These are phyloP conservation scores for Candida vartiovaarae DNA, from an alignment of 805 yeast species.

Conservation along the genomic window DNA sequence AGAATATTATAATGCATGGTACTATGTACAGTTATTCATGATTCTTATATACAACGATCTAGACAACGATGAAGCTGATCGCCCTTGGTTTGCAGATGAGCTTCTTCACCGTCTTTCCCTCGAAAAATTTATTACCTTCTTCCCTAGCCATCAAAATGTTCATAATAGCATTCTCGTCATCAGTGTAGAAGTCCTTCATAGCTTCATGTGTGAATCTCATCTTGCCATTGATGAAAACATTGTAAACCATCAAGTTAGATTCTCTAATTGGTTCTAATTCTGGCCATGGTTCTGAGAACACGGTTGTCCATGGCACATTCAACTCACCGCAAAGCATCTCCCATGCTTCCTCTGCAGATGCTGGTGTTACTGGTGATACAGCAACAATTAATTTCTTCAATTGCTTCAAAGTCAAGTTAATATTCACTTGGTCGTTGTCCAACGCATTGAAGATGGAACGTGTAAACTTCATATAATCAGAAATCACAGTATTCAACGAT, in stretches of 20 bases:
- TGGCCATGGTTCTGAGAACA: constrained; percentile 67
- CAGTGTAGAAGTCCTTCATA: constrained; percentile 27
- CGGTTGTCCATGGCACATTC: constrained; percentile 36
- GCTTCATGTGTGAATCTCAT: constrained; percentile 42
- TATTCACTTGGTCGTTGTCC: constrained; percentile 30
- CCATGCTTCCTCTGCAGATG: constrained; percentile 78
- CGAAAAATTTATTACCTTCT: constrained; percentile 36
- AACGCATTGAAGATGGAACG: constrained; percentile 37
- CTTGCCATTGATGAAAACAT: constrained; percentile 70
- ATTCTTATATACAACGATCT: background rate
- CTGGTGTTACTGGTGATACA: constrained; percentile 78
- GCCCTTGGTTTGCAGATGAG: constrained; percentile 43
- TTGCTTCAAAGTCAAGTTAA: constrained; percentile 38
- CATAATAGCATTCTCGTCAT: constrained; percentile 31
- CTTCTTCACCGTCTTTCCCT: constrained; percentile 37
- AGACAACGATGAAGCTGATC: constrained; percentile 18
- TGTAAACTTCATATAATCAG: constrained; percentile 85
- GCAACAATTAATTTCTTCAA: constrained; percentile 49
- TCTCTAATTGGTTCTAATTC: constrained; percentile 29
- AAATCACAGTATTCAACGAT: constrained; percentile 76
- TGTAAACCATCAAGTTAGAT: constrained; percentile 36
- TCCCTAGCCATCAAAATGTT: constrained; percentile 25
- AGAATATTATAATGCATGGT: background rate
- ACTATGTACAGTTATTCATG: background rate
- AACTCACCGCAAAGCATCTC: constrained; percentile 31